A percentile compares a stretch with the other conserved stretches of the same genome.
Evolutionary conservation across 495 filamentous ascomycete species (phyloP).

Genomic region (Podospora pseudocomata): DNA sequence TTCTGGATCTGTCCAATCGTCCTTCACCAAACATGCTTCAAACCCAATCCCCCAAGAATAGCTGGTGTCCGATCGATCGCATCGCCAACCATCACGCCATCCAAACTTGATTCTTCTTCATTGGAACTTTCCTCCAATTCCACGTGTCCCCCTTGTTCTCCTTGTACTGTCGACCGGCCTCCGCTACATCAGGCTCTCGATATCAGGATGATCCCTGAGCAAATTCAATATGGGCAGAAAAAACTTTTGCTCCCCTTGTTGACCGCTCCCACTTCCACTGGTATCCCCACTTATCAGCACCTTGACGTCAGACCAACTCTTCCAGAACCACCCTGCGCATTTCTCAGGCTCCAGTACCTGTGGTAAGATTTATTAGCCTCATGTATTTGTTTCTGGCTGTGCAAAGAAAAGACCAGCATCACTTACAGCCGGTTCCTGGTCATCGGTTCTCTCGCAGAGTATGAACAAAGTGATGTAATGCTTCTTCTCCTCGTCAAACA

Average conservation of each 20-base stretch:
- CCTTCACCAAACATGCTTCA: background rate
- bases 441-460: constrained; percentile 40
- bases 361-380: background rate
- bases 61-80: background rate
- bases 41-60: background rate
- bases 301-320: constrained; percentile 47
- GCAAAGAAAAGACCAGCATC: background rate
- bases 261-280: constrained; percentile 1
- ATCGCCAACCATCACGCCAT: background rate
- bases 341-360: constrained; percentile 61
- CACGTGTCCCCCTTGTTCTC: background rate
- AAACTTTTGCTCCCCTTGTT: constrained; percentile 37
- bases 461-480: constrained; percentile 69
- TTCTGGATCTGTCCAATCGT: background rate
- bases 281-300: constrained; percentile 17
- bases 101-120: background rate
- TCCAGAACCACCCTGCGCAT: constrained; percentile 63
- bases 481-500: constrained; percentile 50
- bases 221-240: constrained; percentile 58
- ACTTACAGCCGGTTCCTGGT: constrained; percentile 50
- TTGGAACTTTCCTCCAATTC: background rate
- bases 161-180: background rate
- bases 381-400: background rate
- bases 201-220: constrained; percentile 44
- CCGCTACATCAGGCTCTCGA: constrained; percentile 14